Percentiles rank a stretch among this genome's conserved stretches.
phyloP scores from a whole-genome alignment of 495 filamentous ascomycete species.

The Trichodelitschia bisporula region DNA sequence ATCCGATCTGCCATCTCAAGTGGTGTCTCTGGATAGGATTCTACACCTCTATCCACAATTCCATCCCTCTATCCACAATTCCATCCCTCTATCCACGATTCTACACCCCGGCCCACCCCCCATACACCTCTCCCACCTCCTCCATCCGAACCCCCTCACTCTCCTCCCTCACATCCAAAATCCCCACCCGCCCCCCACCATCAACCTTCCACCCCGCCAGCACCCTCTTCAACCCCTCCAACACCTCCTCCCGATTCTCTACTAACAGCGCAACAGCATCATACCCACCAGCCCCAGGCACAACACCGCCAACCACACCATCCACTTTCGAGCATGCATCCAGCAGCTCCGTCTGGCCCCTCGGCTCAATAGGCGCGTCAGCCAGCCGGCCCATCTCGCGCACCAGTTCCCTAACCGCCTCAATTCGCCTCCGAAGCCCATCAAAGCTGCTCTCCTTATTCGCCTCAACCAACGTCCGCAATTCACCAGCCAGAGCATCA shows the following conservation, averaged over 20 bases:
- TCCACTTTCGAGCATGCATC: constrained; percentile 45
- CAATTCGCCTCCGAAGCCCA: constrained; percentile 16
- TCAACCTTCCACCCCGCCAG: constrained; percentile 35
- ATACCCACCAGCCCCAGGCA: constrained; percentile 83
- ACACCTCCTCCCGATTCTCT: constrained; percentile 43
- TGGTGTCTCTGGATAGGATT: too few species aligned
- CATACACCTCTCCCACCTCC: constrained; percentile 29
- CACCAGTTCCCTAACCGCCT: constrained; percentile 32
- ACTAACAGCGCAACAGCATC: constrained; percentile 73
- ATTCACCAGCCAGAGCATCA: constrained; percentile 37
- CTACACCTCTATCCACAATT: too few species aligned
- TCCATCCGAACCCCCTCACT: constrained; percentile 62
- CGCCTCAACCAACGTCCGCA: constrained; percentile 20
- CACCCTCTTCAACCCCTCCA: constrained; percentile 33
- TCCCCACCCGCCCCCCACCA: constrained; percentile 36
- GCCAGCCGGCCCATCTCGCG: constrained; percentile 48
- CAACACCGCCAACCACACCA: constrained; percentile 76
- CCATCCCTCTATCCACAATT: too few species aligned
- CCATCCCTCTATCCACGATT: too few species aligned
- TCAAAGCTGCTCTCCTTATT: constrained; percentile 13
- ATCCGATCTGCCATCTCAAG: too few species aligned
- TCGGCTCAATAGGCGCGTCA: constrained; percentile 76
- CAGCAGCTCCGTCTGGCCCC: constrained; percentile 58
- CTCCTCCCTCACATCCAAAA: constrained; percentile 65
- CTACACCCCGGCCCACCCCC: too few species aligned